Evolutionary conservation across 257 asterid species (phyloP), one percentile per base, ranked within the genome.

Genomic region (Scutellaria minor): DNA sequence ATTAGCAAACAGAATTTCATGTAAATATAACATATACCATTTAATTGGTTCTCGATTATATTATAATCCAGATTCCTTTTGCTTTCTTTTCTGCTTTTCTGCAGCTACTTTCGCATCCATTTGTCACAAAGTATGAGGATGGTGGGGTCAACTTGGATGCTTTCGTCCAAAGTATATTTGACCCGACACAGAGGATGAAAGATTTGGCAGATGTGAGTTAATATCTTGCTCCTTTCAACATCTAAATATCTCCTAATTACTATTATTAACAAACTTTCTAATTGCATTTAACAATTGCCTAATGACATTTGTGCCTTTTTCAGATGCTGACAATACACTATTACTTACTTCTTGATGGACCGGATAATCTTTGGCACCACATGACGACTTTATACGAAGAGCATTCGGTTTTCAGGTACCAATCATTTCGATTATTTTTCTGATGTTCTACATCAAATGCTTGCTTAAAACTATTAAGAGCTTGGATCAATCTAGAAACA

Each of bases 311-410:
- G 60, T 70, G 61, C 54, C 41, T 64, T 74, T 18, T 62, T 53
- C 88, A 93, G 98, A 93, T 93, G 98, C 86, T 91, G 83, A 80
- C 96, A 13, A 91, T 95, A 82, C 99, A 95, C 81, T 95, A 95
- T 80, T 95, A 95, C 87, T 73, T 92, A 44, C 97, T 95, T 53
- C 89, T 91, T 64, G 95, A 95, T 22, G 99, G 99, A 66, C 70
- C 95, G 4, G 90, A 91, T 47, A 96, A 90, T 76, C 92, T 95
- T 70, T 92, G 99, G 99, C 97, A 85, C 72, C 95, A 95, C 81
- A 78, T 82, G 67, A 88, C 78, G 90, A 85, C 86, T 62, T 77
- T 94, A 59, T 94, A 95, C 57, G 77, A 83, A 64, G 92, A 66
- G 68, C 35, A 72, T 66, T 90, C 99, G 31, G 76, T 79, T 75